Base-by-base conservation (phyloP, 2,329 filamentous ascomycete genomes). In the Fusarium sp. region DNA sequence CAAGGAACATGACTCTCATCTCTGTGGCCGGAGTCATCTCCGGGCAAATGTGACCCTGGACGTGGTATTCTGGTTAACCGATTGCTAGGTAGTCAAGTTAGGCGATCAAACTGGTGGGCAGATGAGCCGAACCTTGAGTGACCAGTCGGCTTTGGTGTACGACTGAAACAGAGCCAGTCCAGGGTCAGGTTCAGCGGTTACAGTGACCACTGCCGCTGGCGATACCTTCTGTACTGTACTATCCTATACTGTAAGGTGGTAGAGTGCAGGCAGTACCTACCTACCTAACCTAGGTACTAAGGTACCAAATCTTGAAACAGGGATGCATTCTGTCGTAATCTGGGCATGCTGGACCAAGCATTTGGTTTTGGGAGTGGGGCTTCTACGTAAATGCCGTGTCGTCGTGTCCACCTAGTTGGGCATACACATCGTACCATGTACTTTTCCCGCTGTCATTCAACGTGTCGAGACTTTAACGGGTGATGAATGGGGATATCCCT, bases 161-260 rank as follows among this genome's bases (percentile, higher is more conserved):
- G 47, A 56, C 49, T 69, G 66, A 69, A 70, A 69, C 66, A 57
- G 18, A 34, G 37, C n/a, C 42, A 44, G 20, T 45, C 37, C 26
- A 34, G 53, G 37, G 47, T 36, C 28, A 46, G 30, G 34, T 46
- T 36, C 38, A 44, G 52, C 38, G 51, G 52, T 64, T 58, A 40
- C 47, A 38, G 12, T 18, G 47, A 23, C 26, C 18, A 33, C 28
- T 60, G 45, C 44, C 31, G 33, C 31, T 44, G 20, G 46, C 20
- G 55, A 51, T 40, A 23, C 23, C 6, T 23, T 23, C 5, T 23
- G 23, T 23, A 23, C 23, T 23, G 23, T 23, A 23, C 23, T 23
- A 4, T 23, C 23, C 23, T 23, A 23, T 23, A 23, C 23, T 23
- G 23, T 23, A 23, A 3, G n/a, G n/a, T n/a, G n/a, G 4, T 23